Percentiles rank a stretch among this genome's conserved stretches.
These are phyloP conservation scores for Hibiscus tridactylites DNA, from an alignment of 345 rosid genomes.

Conservation along the genomic window DNA sequence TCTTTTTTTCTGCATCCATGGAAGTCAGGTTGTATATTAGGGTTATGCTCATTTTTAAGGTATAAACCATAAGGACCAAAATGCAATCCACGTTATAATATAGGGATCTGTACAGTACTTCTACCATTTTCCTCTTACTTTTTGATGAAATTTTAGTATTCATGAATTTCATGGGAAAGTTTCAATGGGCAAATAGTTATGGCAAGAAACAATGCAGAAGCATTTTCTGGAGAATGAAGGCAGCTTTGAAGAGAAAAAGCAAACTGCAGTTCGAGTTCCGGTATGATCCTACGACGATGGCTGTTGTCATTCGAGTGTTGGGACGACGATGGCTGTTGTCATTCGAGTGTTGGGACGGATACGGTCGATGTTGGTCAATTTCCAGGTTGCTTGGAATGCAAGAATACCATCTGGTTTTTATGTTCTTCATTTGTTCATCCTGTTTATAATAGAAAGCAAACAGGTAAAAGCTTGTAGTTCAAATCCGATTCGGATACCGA, in stretches of 20 bases:
- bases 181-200: conserved; percentile 21
- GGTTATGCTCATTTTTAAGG: no score
- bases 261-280: conserved; percentile 45
- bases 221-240: conserved; percentile 42
- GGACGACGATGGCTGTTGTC: conserved; percentile 56
- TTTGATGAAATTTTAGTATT: background rate
- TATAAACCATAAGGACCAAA: no score
- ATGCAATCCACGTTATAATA: no score
- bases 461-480: background rate
- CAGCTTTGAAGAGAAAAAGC: conserved; percentile 35
- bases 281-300: conserved; percentile 94
- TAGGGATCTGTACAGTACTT: no score
- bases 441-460: background rate
- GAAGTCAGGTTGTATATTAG: no score
- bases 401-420: conserved; percentile 4
- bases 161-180: conserved; percentile 16
- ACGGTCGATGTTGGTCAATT: conserved; percentile 8
- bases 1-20: no score
- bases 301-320: no score
- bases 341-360: conserved; percentile 10
- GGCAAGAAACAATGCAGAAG: conserved; percentile 42
- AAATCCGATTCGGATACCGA: background rate
- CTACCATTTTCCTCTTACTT: conserved; percentile 6
- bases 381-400: conserved; percentile 16
- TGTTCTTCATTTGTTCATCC: background rate